Evolutionary conservation across 2,329 filamentous ascomycete species (phyloP).

Genomic region (Penicillium sp.): DNA sequence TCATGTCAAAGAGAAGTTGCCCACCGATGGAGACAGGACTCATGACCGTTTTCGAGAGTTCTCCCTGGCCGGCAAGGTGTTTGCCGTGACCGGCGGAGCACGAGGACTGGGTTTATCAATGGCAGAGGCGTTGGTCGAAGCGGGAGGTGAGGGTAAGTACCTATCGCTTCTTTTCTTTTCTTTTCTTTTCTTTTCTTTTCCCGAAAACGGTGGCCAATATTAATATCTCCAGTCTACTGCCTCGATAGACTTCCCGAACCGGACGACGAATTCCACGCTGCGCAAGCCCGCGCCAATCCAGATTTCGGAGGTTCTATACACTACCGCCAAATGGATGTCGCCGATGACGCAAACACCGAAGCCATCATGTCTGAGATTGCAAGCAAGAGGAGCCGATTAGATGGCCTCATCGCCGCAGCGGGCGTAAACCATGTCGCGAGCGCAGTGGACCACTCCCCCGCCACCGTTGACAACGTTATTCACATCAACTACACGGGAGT

Average conservation of each 20-base stretch:
- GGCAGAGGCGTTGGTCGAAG: conserved; percentile 53
- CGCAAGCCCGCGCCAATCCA: conserved; percentile 41
- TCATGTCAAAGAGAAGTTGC: conserved; percentile 9
- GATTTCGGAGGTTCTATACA: conserved; percentile 48
- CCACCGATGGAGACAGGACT: neutral
- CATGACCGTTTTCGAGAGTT: conserved; percentile 47
- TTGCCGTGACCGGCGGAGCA: conserved; percentile 50
- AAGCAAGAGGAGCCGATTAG: conserved; percentile 39
- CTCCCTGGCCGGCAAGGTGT: conserved; percentile 46
- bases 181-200: neutral
- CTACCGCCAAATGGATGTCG: conserved; percentile 55
- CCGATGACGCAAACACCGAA: conserved; percentile 43
- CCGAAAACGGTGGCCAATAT: neutral
- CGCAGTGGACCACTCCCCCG: conserved; percentile 47
- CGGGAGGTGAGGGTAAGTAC: conserved; percentile 50
- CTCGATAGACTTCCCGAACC: conserved; percentile 51
- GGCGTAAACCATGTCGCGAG: conserved; percentile 50
- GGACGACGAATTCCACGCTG: conserved; percentile 47
- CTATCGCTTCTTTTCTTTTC: neutral
- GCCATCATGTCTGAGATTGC: conserved; percentile 41
- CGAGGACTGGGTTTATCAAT: conserved; percentile 51
- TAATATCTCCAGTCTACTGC: conserved; percentile 47
- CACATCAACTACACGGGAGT: conserved; percentile 56
- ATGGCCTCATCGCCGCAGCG: conserved; percentile 49
- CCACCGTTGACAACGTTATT: conserved; percentile 50